Evolutionary conservation across 306 rosid genomes (phyloP), one percentile per base, ranked within the genome.

Genomic region (Astragalus membranaceus): DNA sequence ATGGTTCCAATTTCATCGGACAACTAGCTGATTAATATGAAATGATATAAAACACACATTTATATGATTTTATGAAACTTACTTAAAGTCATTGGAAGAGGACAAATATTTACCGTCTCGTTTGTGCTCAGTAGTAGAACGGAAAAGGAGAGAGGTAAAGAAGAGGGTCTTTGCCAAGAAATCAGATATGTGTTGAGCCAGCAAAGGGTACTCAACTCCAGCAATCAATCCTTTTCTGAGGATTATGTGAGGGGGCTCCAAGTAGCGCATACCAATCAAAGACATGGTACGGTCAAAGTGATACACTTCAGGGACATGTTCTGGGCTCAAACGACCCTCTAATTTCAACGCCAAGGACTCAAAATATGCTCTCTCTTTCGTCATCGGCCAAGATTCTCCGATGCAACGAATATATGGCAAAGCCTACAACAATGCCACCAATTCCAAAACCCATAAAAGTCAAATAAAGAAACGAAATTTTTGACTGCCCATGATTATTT

Each of bases 341-440:
- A 80, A 69, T 70, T 66, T 85, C 53, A 92, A 75, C 6, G 90
- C 69, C 75, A 80, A n/a, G 1, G 90, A 66, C 87, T 90, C 98
- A 78, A 87, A 93, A 63, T 93, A 90, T 4, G 97, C 96, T 73
- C 97, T 82, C 70, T 93, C 98, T 83, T 78, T 93, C 0, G 97
- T 85, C 94, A 93, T 87, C 5, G 89, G 89, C 98, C 98, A 93
- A 64, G 97, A 88, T 67, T 93, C 98, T 36, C 98, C 98, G 5
- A 90, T 76, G 73, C 76, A 81, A 32, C 97, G 97, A 20, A 93
- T 5, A 48, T 93, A 93, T 5, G 97, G 97, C 13, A 89, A 82
- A 60, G 98, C 98, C 98, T 89, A 47, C 3, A 71, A 64, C 44
- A 64, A 71, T 46, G 29, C 14, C 37, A 53, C 29, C 8, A 69